Evolutionary conservation across 2,329 filamentous ascomycete species (phyloP).

Genomic region (Trichoderma pleuroti): DNA sequence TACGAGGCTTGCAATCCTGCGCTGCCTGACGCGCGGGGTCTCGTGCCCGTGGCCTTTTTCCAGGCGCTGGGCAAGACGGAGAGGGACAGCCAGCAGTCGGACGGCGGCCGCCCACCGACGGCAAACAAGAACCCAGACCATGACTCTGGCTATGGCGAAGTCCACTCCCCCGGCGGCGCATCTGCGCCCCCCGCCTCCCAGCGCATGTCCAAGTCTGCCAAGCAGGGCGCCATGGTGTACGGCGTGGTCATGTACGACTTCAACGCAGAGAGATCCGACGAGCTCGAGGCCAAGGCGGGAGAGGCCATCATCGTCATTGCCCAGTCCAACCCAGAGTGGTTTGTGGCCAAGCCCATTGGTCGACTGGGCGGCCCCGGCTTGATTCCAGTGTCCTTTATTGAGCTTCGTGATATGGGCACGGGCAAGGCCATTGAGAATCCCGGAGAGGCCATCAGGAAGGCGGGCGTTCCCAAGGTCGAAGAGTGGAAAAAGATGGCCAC

Average conservation of each 20-base stretch:
- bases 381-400: constrained; percentile 94
- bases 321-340: constrained; percentile 98
- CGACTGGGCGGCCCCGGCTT: constrained; percentile 90
- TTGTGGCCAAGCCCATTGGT: constrained; percentile 98
- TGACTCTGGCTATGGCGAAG: constrained; percentile 75
- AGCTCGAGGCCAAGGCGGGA: constrained; percentile 89
- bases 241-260: constrained; percentile 98
- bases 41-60: constrained; percentile 93
- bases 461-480: constrained; percentile 90
- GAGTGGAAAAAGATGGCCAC: constrained; percentile 99
- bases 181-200: constrained; percentile 34
- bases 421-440: constrained; percentile 79
- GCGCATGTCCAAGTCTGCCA: constrained; percentile 49
- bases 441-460: constrained; percentile 77
- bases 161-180: constrained; percentile 12
- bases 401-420: constrained; percentile 90
- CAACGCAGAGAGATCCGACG: constrained; percentile 89
- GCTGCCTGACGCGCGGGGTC: constrained; percentile 77
- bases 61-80: constrained; percentile 89
- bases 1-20: constrained; percentile 97
- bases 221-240: constrained; percentile 83
- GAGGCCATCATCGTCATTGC: constrained; percentile 98
- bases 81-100: constrained; percentile 75
- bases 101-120: constrained; percentile 47
- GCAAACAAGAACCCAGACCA: constrained; percentile 65